These are phyloP conservation scores for Camellia lanceoleosa DNA, from an alignment of 148 eudicot species.

Conservation along the genomic window DNA sequence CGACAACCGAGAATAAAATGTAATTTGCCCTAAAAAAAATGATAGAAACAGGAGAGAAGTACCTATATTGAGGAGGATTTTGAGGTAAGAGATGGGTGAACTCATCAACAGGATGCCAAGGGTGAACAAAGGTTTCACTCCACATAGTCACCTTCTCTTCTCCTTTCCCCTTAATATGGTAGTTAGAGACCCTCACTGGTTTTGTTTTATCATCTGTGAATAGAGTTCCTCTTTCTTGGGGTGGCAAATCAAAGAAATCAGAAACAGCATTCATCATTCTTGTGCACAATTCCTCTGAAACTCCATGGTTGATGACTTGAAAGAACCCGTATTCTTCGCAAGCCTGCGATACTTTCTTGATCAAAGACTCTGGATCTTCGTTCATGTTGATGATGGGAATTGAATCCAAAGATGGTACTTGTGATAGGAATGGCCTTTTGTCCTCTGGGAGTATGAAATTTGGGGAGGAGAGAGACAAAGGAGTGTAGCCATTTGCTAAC, in stretches of 20 bases:
- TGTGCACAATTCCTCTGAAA: conserved; percentile 23
- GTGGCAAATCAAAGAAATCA: conserved; percentile 27
- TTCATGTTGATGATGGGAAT: conserved; percentile 21
- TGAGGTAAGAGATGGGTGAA: conserved; percentile 11
- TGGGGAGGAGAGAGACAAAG: conserved; percentile 19
- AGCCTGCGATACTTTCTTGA: conserved; percentile 22
- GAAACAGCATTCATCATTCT: conserved; percentile 25
- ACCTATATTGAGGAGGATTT: conserved; percentile 11
- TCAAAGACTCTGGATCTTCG: background rate
- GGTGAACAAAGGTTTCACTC: conserved; percentile 6
- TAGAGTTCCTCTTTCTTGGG: conserved; percentile 27
- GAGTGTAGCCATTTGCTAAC: conserved; percentile 24
- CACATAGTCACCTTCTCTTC: conserved; percentile 8
- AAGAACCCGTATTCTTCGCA: conserved; percentile 39
- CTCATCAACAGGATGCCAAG: background rate
- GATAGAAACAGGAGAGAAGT: background rate
- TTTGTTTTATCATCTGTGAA: conserved; percentile 22
- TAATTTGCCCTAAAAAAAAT: background rate
- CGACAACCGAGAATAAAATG: background rate
- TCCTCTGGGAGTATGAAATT: conserved; percentile 26
- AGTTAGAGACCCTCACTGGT: conserved; percentile 27
- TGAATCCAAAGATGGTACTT: background rate
- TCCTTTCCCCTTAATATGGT: conserved; percentile 1
- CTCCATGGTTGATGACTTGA: conserved; percentile 37
- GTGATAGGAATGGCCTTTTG: conserved; percentile 17